Evolutionary conservation across 2,329 filamentous ascomycete genomes (phyloP), one percentile per base, ranked within the genome.

Genomic region (Aspergillus caelatus): DNA sequence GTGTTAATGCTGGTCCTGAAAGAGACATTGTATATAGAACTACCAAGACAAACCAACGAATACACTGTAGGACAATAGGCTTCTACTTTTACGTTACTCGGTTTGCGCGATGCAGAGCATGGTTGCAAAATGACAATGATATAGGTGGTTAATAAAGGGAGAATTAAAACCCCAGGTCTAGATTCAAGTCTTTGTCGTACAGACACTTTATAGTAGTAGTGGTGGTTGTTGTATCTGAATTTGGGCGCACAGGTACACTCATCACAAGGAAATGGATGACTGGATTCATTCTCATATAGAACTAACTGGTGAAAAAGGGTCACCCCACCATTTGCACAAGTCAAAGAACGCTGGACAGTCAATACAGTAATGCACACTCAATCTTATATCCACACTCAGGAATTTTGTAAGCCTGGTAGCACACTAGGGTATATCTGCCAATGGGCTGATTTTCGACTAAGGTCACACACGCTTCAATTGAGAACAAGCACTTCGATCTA

Each of bases 401-500:
- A 30, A 48, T 58, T 26, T 57, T 43, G 62, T 58, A 61, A 32
- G 11, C 16, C 6, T 52, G 48, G 16, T 19, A 52, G 50, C 50
- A 62, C 53, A 61, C 41, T 23, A 55, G 45, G 65, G 60, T 63
- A 54, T 54, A 65, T 62, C 57, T 59, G 19, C 34, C 28, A 28
- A 52, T 21, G 28, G 48, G 9, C 16, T 32, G 28, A 52, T 32
- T 52, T 52, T 52, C 16, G 48, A 23, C 9, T 21, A 52, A 62
- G 43, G 30, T 28, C 58, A 54, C 63, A 54, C 60, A 58, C 16
- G 28, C 48, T 52, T 52, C 48, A 52, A 52, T 52, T 52, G 39
- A 65, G 60, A 63, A 62, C 30, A 61, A 54, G 30, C 23, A 61
- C 59, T 62, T 70, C 60, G 65, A 66, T 70, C 68, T 70, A 70